Evolutionary conservation across 495 filamentous ascomycete species (phyloP).

Genomic region (Aeminium ludgeri): DNA sequence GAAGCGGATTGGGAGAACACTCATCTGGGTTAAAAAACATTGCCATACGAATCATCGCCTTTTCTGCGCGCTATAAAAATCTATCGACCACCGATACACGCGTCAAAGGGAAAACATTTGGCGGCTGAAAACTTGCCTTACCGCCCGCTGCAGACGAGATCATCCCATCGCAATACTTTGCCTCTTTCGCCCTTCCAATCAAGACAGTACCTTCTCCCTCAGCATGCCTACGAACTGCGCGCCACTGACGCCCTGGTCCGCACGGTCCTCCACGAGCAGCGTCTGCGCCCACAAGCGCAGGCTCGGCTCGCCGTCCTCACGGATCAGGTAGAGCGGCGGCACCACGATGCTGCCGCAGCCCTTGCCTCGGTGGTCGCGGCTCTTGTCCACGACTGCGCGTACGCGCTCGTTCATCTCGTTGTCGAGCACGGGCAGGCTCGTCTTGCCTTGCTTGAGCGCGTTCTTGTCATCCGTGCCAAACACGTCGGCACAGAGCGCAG

Average conservation of each 20-base stretch:
- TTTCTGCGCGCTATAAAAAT: no score
- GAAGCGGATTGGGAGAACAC: no score
- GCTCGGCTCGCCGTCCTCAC: slow-evolving; percentile 89
- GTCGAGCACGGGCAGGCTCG: slow-evolving; percentile 64
- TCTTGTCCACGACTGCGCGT: slow-evolving; percentile 79
- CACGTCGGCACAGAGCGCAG: slow-evolving; percentile 74
- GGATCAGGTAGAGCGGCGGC: slow-evolving; percentile 82
- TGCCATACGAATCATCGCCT: no score
- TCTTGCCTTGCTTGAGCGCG: slow-evolving; percentile 81
- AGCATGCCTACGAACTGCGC: slow-evolving; percentile 82
- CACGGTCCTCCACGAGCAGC: slow-evolving; percentile 83
- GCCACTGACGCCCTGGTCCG: slow-evolving; percentile 82
- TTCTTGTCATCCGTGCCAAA: slow-evolving; percentile 69
- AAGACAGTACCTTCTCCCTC: slow-evolving; percentile 70
- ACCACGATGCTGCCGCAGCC: slow-evolving; percentile 81
- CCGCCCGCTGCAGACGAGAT: no score
- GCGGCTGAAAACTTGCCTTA: no score
- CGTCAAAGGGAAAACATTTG: no score
- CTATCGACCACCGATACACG: no score
- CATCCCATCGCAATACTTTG: not conserved
- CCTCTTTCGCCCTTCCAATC: not conserved
- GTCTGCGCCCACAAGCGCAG: slow-evolving; percentile 95
- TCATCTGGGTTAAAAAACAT: no score
- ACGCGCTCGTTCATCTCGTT: slow-evolving; percentile 94
- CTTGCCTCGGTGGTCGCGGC: slow-evolving; percentile 63